Conservation (phyloP, 169 alveolate genomes). For the Condylostoma magnum region DNA sequence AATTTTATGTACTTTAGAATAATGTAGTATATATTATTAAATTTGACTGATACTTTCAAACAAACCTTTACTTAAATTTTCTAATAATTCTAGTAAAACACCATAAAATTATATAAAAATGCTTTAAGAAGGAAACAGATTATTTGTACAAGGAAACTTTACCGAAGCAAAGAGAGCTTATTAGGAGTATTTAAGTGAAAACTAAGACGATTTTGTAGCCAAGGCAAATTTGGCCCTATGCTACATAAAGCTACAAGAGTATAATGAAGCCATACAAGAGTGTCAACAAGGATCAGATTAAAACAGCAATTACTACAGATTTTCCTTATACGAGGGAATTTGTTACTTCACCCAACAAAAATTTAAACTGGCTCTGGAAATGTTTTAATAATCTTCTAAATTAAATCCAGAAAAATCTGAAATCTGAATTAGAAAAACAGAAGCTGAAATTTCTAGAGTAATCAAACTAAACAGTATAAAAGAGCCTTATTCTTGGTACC, state of each 20-base stretch:
- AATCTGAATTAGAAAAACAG: slow-evolving; percentile 29
- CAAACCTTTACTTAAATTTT: too few relatives aligned
- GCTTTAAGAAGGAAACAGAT: neutral
- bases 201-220: slow-evolving; percentile 28
- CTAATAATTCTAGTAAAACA: too few relatives aligned
- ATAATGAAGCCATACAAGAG: slow-evolving; percentile 20
- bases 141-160: neutral
- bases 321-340: slow-evolving; percentile 11
- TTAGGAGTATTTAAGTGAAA: neutral
- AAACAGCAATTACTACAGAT: slow-evolving; percentile 9
- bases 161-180: neutral
- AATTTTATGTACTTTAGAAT: too few relatives aligned
- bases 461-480: neutral
- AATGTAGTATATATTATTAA: too few relatives aligned
- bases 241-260: slow-evolving; percentile 16
- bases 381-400: neutral
- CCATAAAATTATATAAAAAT: slow-evolving; percentile 17
- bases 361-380: slow-evolving; percentile 22
- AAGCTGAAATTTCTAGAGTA: slow-evolving; percentile 23
- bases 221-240: slow-evolving; percentile 9
- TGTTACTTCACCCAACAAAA: neutral
- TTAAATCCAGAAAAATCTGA: neutral
- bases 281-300: slow-evolving; percentile 26
- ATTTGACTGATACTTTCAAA: too few relatives aligned
- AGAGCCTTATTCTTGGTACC: slow-evolving; percentile 25